Evolutionary conservation across 306 rosid species (phyloP), one percentile per base, ranked within the genome.

Genomic region (Fragaria vesca): DNA sequence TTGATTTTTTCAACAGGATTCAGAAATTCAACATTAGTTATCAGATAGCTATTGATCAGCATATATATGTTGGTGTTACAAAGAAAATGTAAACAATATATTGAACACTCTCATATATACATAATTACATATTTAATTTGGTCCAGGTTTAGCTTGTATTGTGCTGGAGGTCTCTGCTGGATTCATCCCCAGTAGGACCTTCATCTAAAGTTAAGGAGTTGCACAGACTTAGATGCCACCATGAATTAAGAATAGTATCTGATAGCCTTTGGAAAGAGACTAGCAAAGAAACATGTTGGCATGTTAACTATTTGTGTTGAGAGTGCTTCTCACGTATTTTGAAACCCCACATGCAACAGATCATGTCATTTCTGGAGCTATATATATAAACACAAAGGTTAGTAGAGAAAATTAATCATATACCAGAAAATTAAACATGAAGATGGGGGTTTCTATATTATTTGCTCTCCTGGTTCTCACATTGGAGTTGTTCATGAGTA

Each of bases 281-380:
- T 54, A 32, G n/a, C 32, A 54, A 75, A 71, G 57, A 77, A 72
- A 85, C 95, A 28, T 77, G 85, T 78, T 85, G 79, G 81, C 82
- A 76, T 81, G 88, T 85, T 84, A 67, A 71, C 75, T 69, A 28
- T 55, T 15, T 74, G 38, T 9, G 21, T 36, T 51, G 73, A 48
- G 73, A 43, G 87, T 91, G 93, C 69, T 45, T 65, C 81, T 78
- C 93, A 89, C 91, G 93, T 87, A 77, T 81, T 21, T 57, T 32
- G 8, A 26, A 57, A 40, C 68, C 77, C 68, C 16, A 62, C 18
- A 40, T 3, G 30, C 48, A 43, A 61, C 57, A 28, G 3, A 62
- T 60, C 46, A 38, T 24, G 46, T 51, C 62, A 8, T 58, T 17
- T 61, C 48, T 12, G 16, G 40, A 66, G 52, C 18, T 40, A 54